phyloP scores from a whole-genome alignment of 805 yeast genomes.

The Nakazawaea wickerhamii region DNA sequence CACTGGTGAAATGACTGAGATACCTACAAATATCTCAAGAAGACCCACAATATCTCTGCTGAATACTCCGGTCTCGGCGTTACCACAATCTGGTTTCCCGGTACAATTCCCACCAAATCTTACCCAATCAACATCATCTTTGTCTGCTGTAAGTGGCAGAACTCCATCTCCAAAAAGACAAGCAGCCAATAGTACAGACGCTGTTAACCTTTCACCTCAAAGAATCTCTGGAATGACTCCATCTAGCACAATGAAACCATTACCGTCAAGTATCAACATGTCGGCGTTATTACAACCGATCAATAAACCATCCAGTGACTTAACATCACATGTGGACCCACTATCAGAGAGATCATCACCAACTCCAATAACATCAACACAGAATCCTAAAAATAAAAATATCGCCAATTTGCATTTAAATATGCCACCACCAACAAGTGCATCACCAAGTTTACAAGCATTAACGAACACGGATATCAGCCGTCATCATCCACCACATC shows the following conservation, averaged over 20 bases:
- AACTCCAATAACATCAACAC: slow-evolving; percentile 16
- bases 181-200: slow-evolving; percentile 7
- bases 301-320: slow-evolving; percentile 28
- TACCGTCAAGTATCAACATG: slow-evolving; percentile 33
- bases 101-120: slow-evolving; percentile 17
- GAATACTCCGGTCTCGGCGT: slow-evolving; percentile 30
- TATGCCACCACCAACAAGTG: slow-evolving; percentile 69
- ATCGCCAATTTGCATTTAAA: slow-evolving; percentile 59
- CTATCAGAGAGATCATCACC: slow-evolving; percentile 3
- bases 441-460: slow-evolving; percentile 27
- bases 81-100: slow-evolving; percentile 13
- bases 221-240: slow-evolving; percentile 24
- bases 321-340: not conserved
- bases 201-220: slow-evolving; percentile 23
- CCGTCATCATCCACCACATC: slow-evolving; percentile 16
- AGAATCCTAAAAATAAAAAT: slow-evolving; percentile 25
- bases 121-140: slow-evolving; percentile 20
- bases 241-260: slow-evolving; percentile 43
- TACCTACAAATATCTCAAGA: slow-evolving; percentile 22
- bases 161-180: slow-evolving; percentile 44
- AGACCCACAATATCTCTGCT: slow-evolving; percentile 34
- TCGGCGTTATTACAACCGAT: slow-evolving; percentile 46
- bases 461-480: slow-evolving; percentile 14
- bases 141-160: slow-evolving; percentile 25
- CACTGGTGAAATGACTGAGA: slow-evolving; percentile 14